Evolutionary conservation across 2,329 filamentous ascomycete genomes (phyloP), one percentile per base, ranked within the genome.

Genomic region (Zasmidium angulare): DNA sequence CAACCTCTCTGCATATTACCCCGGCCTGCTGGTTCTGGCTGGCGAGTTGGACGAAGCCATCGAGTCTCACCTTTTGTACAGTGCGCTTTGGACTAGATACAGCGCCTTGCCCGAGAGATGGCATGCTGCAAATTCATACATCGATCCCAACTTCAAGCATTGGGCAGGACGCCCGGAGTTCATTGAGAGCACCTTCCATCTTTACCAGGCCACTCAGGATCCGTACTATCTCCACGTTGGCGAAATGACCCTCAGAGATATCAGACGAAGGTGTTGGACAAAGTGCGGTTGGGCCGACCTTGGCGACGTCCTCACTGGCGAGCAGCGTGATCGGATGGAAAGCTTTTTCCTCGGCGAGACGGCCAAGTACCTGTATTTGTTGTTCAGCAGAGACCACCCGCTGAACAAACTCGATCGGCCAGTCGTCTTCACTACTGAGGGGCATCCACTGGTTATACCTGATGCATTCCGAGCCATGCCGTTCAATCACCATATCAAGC

Each of bases 341-440:
- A 98, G 93, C 73, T 99, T 98, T 81, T 98, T 98, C 71, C 82
- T 99, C 0, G 93, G 95, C 14, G 95, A 99, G 76, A 99, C 95
- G 1, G 88, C 91, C 48, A 97, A 98, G 75, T 99, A 99, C 74
- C 81, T 99, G 63, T 98, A 96, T 73, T 79, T 99, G 56, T 84
- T 98, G 1, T 98, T 96, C 74, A 90, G 96, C 65, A 83, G 87
- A 3, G 83, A 87, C 14, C 95, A 98, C 75, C 91, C 93, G 0
- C 78, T 99, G 46, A 98, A 98, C 75, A 87, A 86, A 20, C 78
- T 96, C 43, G 95, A 98, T 74, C 87, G 88, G 0, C 86, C 93
- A 0, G 96, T 89, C 73, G 93, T 99, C 14, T 98, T 99, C 73
- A 95, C 90, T 0, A 99, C 95, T 0, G 95, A 99, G 76, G 95